Base-by-base conservation (phyloP, 768 basidiomycete genomes). In the Amanita muscaria region DNA sequence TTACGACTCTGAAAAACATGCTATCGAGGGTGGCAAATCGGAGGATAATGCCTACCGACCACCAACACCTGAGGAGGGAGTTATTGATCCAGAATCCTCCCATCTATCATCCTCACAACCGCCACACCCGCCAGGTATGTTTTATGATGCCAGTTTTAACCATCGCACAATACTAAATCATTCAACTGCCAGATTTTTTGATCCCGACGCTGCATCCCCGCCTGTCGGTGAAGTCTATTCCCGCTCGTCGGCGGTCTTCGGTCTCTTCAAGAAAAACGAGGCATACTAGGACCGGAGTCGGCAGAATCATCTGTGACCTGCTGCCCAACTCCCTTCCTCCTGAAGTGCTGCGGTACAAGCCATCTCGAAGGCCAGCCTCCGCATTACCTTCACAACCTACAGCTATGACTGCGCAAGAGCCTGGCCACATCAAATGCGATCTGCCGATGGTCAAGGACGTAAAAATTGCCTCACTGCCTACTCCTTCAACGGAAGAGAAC, bases 251-350 rank as follows among this genome's bases (percentile, higher is more conserved):
- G 19, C 34, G 21, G 29, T 43, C 49, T 18, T 42, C 49, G 21
- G 31, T 19, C 11, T 46, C 49, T 15, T 19, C 12, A 15, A 47
- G 40, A 19, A 47, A 27, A 15, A 21, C 23, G 10, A 46, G 22
- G 39, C 38, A 23, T 27, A 30, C 24, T 33, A 27, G 46, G 14
- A 18, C 27, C 21, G 42, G 46, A 23, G 49, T 57, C 2, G 59
- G 62, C 42, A 54, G 44, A 40, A 55, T 78, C 48, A 80, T 83
- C 34, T 66, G 70, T 55, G 77, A 81, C 50, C 76, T 83, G 62
- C 60, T 83, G 4, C 76, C 36, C 29, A 36, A 43, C 21, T 47
- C 25, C 21, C 29, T 39, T 32, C 42, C 39, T 29, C 37, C 45
- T 34, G 43, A 39, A 31, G 27, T 25, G 27, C 27, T 46, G 36